Evolutionary conservation across 116 monocot species (phyloP).

Genomic region (Thalassia testudinum): DNA sequence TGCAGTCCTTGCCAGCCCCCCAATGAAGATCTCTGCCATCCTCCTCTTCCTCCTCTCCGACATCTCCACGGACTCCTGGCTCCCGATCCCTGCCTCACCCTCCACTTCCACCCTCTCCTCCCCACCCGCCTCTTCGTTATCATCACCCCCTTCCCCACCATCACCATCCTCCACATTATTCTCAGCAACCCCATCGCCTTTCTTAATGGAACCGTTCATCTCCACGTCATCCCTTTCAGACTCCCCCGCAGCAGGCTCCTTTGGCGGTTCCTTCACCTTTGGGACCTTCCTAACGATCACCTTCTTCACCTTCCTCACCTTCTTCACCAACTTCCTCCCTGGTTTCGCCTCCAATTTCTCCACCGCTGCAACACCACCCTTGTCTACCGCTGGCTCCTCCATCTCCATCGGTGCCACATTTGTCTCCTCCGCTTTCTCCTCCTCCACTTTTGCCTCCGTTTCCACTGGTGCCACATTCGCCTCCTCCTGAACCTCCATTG

Average conservation of each 20-base stretch:
- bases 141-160: background rate
- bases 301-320: constrained; percentile 21
- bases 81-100: constrained; percentile 3
- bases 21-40: constrained; percentile 79
- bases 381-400: background rate
- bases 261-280: constrained; percentile 11
- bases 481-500: background rate
- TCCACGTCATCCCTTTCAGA: background rate
- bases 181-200: background rate
- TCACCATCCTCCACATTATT: background rate
- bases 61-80: constrained; percentile 25
- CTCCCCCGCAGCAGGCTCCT: background rate
- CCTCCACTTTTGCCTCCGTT: background rate
- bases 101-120: constrained; percentile 5
- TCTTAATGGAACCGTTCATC: background rate
- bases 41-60: constrained; percentile 37
- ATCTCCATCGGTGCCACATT: too few species aligned
- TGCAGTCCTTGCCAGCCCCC: constrained; percentile 59
- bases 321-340: constrained; percentile 13
- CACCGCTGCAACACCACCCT: background rate
- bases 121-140: constrained; percentile 1
- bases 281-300: constrained; percentile 39
- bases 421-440: background rate
- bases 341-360: background rate
- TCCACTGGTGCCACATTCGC: background rate